Percentiles rank a stretch among this genome's conserved stretches.
phyloP scores from a whole-genome alignment of 2,329 filamentous ascomycete genomes.

The Trichocomaceae sp. region DNA sequence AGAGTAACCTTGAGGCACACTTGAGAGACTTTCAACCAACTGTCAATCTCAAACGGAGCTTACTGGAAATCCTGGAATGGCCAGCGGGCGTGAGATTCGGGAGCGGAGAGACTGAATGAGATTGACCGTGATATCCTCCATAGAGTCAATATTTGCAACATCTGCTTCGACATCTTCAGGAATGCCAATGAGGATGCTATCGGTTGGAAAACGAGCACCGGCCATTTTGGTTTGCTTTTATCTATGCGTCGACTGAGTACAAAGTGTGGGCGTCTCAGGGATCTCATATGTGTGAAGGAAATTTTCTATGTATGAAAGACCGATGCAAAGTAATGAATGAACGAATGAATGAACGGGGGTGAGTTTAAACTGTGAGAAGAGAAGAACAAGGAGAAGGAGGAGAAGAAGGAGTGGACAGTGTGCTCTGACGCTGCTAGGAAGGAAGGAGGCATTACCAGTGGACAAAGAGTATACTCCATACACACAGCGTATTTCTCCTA shows the following conservation, averaged over 20 bases:
- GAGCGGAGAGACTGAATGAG: background rate
- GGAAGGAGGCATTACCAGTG: background rate
- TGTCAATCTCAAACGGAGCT: background rate
- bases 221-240: background rate
- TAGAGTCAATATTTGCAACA: background rate
- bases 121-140: background rate
- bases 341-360: too few species aligned
- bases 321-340: background rate
- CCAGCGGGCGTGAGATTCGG: background rate
- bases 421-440: background rate
- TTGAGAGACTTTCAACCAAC: background rate
- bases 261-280: background rate
- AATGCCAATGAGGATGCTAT: background rate
- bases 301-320: background rate
- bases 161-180: background rate
- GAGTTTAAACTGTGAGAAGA: background rate
- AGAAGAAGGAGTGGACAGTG: background rate
- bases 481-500: background rate
- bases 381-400: background rate
- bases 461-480: background rate
- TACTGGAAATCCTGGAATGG: slow-evolving; percentile 1
- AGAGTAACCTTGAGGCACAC: background rate
- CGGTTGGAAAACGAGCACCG: background rate
- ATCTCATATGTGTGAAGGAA: background rate
- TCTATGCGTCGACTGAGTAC: background rate